Evolutionary conservation across 2,329 filamentous ascomycete genomes (phyloP).

Genomic region (Akanthomyces lecanii): DNA sequence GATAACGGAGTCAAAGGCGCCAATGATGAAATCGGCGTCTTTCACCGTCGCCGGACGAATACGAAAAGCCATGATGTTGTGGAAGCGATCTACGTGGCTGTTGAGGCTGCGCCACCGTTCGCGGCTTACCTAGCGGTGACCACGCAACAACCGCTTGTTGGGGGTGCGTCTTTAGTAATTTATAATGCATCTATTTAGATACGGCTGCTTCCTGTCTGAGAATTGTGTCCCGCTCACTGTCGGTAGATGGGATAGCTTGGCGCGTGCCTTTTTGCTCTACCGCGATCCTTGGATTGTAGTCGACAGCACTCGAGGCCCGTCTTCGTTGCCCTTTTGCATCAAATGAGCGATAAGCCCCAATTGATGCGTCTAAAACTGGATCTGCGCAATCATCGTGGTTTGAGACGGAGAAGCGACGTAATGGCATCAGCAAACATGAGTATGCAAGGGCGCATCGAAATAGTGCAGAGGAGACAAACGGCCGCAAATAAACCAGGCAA

Average conservation of each 20-base stretch:
- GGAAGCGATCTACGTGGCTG: neutral
- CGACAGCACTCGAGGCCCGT: too few relatives aligned
- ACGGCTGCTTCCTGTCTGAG: too few relatives aligned
- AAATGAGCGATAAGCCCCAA: too few relatives aligned
- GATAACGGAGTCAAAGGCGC: constrained; percentile 29
- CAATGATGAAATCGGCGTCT: constrained; percentile 28
- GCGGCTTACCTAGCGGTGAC: neutral
- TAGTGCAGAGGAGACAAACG: neutral
- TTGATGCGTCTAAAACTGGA: too few relatives aligned
- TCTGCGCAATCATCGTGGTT: neutral
- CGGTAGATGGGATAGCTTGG: too few relatives aligned
- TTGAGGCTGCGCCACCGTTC: neutral
- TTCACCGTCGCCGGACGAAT: constrained; percentile 23
- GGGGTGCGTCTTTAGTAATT: too few relatives aligned
- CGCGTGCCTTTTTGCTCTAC: too few relatives aligned
- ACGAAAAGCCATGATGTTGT: constrained; percentile 21
- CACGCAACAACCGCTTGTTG: neutral
- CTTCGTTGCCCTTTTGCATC: too few relatives aligned
- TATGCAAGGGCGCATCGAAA: neutral
- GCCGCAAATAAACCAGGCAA: neutral
- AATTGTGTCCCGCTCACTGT: too few relatives aligned
- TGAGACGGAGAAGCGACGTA: neutral
- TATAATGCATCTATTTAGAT: too few relatives aligned
- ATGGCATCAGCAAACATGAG: neutral
- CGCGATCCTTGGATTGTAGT: too few relatives aligned